A percentile compares a stretch with the other conserved stretches of the same genome.
Evolutionary conservation across 805 yeast genomes (phyloP).

Genomic region (Yarrowia divulgata): DNA sequence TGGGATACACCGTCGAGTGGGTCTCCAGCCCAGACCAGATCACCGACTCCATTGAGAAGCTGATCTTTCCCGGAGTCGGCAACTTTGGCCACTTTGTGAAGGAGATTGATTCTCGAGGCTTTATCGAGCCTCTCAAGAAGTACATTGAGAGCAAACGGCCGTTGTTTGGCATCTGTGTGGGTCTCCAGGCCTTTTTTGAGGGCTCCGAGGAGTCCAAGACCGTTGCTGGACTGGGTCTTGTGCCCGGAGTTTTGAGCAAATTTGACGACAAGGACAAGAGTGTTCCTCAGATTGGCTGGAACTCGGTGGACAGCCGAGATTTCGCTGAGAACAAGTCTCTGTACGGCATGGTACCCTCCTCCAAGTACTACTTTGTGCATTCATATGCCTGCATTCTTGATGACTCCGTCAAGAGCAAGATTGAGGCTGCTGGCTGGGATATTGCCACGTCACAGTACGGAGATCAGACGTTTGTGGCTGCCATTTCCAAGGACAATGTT

Average conservation of each 20-base stretch:
- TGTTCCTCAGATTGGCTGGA: constrained; percentile 99
- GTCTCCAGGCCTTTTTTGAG: constrained; percentile 82
- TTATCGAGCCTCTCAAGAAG: constrained; percentile 67
- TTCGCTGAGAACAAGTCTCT: constrained; percentile 49
- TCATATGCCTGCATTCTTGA: constrained; percentile 76
- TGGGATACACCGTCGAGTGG: constrained; percentile 63
- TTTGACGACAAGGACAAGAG: constrained; percentile 73
- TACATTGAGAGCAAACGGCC: constrained; percentile 82
- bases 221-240: constrained; percentile 65
- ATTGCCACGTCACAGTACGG: constrained; percentile 78
- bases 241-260: constrained; percentile 61
- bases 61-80: constrained; percentile 96
- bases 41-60: constrained; percentile 58
- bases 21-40: constrained; percentile 55
- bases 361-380: constrained; percentile 92
- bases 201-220: constrained; percentile 77
- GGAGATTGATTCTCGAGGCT: constrained; percentile 65
- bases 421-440: constrained; percentile 63
- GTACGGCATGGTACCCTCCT: constrained; percentile 69
- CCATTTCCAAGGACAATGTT: constrained; percentile 74
- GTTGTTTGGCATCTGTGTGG: constrained; percentile 97
- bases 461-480: constrained; percentile 80
- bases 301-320: constrained; percentile 49
- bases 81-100: constrained; percentile 93
- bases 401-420: background rate